Percentiles rank a stretch among this genome's conserved stretches.
Evolutionary conservation across 192 early-diverging fungal species (phyloP).

Genomic region (Podila horticola): DNA sequence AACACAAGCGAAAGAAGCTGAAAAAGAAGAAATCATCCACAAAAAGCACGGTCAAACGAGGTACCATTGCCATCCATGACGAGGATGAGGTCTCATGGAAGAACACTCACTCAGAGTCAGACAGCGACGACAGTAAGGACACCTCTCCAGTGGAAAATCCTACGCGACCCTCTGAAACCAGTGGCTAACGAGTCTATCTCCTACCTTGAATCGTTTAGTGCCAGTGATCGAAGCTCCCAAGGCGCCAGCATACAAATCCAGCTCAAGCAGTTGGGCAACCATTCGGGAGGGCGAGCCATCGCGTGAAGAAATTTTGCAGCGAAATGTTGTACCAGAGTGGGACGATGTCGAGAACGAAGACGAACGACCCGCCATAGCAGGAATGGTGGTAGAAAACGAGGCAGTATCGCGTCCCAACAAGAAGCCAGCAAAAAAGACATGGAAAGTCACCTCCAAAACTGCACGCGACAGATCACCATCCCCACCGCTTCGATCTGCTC

Average conservation of each 20-base stretch:
- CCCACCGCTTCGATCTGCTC: neutral
- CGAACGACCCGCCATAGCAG: slow-evolving; percentile 42
- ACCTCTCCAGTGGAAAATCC: neutral
- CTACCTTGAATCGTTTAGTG: slow-evolving; percentile 1
- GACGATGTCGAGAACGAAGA: slow-evolving; percentile 52
- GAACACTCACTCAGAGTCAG: slow-evolving; percentile 37
- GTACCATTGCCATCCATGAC: slow-evolving; percentile 50
- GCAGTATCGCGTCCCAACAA: slow-evolving; percentile 12
- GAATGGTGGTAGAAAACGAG: slow-evolving; percentile 45
- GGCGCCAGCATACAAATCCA: slow-evolving; percentile 31
- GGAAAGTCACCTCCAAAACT: slow-evolving; percentile 2
- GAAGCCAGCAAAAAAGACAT: slow-evolving; percentile 17
- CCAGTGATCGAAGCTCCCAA: slow-evolving; percentile 27
- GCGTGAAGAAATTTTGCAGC: slow-evolving; percentile 20
- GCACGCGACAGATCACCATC: slow-evolving; percentile 19
- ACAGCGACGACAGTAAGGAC: slow-evolving; percentile 24
- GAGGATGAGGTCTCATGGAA: slow-evolving; percentile 47
- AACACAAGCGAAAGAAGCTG: slow-evolving; percentile 29
- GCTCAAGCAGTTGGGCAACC: slow-evolving; percentile 40
- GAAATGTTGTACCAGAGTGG: slow-evolving; percentile 47
- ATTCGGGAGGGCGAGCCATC: slow-evolving; percentile 36
- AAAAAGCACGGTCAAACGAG: slow-evolving; percentile 19
- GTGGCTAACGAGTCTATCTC: too few relatives aligned
- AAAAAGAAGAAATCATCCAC: slow-evolving; percentile 30
- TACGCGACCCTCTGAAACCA: too few relatives aligned